phyloP scores from a whole-genome alignment of 352 stramenopile species.

The Phytophthora rubi region DNA sequence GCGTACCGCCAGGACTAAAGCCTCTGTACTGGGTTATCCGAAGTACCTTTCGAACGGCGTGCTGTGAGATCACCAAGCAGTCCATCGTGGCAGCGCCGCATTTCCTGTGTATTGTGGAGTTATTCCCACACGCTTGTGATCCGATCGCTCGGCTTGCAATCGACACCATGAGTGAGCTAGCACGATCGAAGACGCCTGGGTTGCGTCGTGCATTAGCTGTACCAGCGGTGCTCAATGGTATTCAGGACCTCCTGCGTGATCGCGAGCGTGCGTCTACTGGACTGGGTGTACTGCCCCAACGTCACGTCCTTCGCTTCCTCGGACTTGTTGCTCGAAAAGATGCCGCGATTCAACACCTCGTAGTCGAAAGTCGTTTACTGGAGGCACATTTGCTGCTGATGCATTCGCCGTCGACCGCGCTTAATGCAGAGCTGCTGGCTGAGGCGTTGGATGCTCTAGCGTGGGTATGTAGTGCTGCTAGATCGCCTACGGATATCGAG shows the following conservation, averaged over 20 bases:
- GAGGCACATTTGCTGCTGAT: conserved; percentile 53
- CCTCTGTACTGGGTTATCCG: conserved; percentile 46
- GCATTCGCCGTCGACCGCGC: conserved; percentile 47
- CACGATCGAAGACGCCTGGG: conserved; percentile 19
- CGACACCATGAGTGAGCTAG: conserved; percentile 47
- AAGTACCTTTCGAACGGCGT: conserved; percentile 34
- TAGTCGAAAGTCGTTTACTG: conserved; percentile 61
- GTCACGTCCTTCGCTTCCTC: conserved; percentile 57
- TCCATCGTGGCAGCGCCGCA: conserved; percentile 45
- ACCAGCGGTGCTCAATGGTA: conserved; percentile 48
- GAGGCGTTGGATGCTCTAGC: conserved; percentile 59
- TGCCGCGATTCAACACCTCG: conserved; percentile 47
- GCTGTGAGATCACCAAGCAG: conserved; percentile 38
- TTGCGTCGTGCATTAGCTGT: conserved; percentile 46
- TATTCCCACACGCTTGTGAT: conserved; percentile 50
- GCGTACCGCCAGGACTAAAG: conserved; percentile 30
- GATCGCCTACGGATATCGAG: conserved; percentile 23
- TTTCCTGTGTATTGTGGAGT: conserved; percentile 53
- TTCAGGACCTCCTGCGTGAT: conserved; percentile 50
- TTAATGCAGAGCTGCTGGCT: conserved; percentile 47
- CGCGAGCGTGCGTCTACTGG: conserved; percentile 27
- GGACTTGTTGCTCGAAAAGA: conserved; percentile 55
- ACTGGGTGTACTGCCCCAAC: conserved; percentile 25
- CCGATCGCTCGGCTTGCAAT: conserved; percentile 51
- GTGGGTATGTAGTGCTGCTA: conserved; percentile 51